Evolutionary conservation across 75 land plant genomes (phyloP).

Genomic region (Selaginella moellendorffii): DNA sequence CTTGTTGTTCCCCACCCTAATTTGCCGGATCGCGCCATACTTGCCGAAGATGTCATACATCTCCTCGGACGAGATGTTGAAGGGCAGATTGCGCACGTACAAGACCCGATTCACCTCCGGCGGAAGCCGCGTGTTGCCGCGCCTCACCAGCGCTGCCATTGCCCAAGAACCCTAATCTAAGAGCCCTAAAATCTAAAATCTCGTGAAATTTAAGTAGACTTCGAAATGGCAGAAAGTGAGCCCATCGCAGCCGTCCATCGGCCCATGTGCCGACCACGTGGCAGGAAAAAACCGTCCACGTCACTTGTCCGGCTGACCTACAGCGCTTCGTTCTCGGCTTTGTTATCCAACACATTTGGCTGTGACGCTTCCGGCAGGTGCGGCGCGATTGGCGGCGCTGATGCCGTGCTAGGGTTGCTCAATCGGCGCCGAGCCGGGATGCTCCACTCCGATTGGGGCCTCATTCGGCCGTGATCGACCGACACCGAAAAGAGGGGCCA

Average conservation of each 20-base stretch:
- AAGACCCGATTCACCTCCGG: conserved; percentile 93
- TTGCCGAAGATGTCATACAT: conserved; percentile 99
- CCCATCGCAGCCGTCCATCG: too few relatives aligned
- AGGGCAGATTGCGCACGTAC: conserved; percentile 85
- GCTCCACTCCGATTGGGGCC: too few relatives aligned
- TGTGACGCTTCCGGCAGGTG: neutral
- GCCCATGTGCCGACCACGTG: too few relatives aligned
- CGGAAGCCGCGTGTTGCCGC: conserved; percentile 79
- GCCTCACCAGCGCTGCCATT: conserved; percentile 76
- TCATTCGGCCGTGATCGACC: too few relatives aligned
- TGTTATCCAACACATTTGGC: neutral
- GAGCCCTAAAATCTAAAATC: too few relatives aligned
- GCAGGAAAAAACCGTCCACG: neutral
- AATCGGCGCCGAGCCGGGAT: neutral
- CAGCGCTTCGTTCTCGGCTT: neutral
- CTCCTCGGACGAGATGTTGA: conserved; percentile 95
- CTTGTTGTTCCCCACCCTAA: conserved; percentile 80
- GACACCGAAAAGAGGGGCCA: too few relatives aligned
- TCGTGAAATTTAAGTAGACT: too few relatives aligned
- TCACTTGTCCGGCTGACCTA: neutral
- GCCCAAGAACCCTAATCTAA: neutral
- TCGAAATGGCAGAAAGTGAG: too few relatives aligned
- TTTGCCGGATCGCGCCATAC: conserved; percentile 93
- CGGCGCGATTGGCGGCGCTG: conserved; percentile 1
- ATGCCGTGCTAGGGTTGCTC: neutral